Base-by-base conservation (phyloP, 1,284 basidiomycete species). In the Golubevia pallescens region DNA sequence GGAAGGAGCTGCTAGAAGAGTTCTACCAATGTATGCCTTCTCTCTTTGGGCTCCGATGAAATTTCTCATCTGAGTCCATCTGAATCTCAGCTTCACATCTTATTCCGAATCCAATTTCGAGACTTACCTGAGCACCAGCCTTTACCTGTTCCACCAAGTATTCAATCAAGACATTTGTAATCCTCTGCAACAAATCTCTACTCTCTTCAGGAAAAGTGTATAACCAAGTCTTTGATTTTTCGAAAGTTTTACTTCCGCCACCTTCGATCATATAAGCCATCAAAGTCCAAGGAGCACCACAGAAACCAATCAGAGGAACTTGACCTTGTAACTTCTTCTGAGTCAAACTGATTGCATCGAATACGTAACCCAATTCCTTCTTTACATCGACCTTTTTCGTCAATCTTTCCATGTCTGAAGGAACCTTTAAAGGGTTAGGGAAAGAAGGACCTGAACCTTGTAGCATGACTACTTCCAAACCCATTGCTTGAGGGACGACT, bases 261-360 rank as follows among this genome's bases (percentile, higher is more conserved):
- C 95, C 95, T 86, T 97, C 95, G 75, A 95, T 90, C 95, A 97
- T 98, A 86, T 97, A 97, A 54, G 92, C 90, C 88, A 98, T 95
- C 62, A 97, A 89, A 19, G 95, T 97, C 95, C 95, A 97, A 1
- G 95, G 95, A 0, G 94, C 94, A 59, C 95, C 95, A 79, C 91
- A 93, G 87, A 98, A 98, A 3, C 95, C 95, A 77, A 98, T 95
- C 68, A 98, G 88, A 16, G 95, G 95, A 7, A 97, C 94, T 80
- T 93, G 90, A 24, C 95, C 94, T 1, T 90, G 88, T 61, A 97
- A 88, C 51, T 89, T 91, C 65, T 89, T 89, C 68, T 94, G 89
- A 3, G 94, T 95, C 77, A 90, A 83, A 5, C 92, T 93, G 86
- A 98, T 91, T 48, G 95, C 95, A 57, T 93, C 90, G 84, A 93